Evolutionary conservation across 2,329 filamentous ascomycete genomes (phyloP).

Genomic region (Aspergillus viridinutans): DNA sequence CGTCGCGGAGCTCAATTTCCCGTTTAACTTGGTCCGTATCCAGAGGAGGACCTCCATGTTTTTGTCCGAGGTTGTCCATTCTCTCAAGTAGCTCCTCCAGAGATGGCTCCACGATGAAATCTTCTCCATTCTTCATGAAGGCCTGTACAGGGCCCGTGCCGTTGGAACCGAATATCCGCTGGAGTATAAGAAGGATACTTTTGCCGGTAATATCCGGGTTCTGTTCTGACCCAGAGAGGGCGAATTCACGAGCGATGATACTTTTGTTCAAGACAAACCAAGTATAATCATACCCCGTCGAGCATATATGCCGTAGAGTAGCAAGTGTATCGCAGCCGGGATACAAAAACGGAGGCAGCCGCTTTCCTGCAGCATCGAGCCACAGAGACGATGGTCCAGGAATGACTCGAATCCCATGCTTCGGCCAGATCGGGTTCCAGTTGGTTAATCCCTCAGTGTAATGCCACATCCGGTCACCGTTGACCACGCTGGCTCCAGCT

Average conservation of each 20-base stretch:
- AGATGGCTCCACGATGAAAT: constrained; percentile 57
- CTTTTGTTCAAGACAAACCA: constrained; percentile 59
- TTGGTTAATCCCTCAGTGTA: constrained; percentile 61
- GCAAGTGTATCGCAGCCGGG: constrained; percentile 56
- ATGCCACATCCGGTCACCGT: constrained; percentile 63
- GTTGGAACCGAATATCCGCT: constrained; percentile 49
- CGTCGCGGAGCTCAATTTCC: constrained; percentile 52
- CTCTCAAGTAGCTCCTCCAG: constrained; percentile 53
- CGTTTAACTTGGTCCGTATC: constrained; percentile 44
- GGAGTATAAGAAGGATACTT: constrained; percentile 52
- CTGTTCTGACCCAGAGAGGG: constrained; percentile 60
- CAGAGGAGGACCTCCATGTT: constrained; percentile 45
- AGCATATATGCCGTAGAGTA: constrained; percentile 57
- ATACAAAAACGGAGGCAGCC: constrained; percentile 54
- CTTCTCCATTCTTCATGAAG: constrained; percentile 56
- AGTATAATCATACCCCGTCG: constrained; percentile 59
- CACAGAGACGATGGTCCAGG: constrained; percentile 44
- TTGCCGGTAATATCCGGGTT: constrained; percentile 59
- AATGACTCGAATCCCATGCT: constrained; percentile 58
- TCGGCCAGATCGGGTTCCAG: constrained; percentile 60
- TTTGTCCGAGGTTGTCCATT: constrained; percentile 55
- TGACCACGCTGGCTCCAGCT: constrained; percentile 54
- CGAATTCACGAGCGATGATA: constrained; percentile 60
- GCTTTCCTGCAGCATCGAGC: constrained; percentile 55
- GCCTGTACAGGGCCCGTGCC: constrained; percentile 55